Base-by-base conservation (phyloP, 1,284 basidiomycete genomes). In the Sporisorium exsertum region DNA sequence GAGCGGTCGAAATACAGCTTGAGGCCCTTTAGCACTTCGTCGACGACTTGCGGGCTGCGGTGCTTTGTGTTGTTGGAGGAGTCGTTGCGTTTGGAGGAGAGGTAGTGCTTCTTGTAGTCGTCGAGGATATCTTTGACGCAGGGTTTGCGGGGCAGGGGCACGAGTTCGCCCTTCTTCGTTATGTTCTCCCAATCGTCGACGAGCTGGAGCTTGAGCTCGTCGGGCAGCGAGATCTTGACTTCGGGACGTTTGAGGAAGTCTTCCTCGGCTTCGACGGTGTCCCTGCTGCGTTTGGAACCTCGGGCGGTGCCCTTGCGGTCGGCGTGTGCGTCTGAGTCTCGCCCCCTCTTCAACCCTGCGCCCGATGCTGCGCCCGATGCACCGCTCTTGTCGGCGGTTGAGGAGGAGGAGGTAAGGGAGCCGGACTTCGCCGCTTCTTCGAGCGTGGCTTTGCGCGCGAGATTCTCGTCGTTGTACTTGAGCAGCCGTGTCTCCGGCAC, bases 111-210 rank as follows among this genome's bases (percentile, higher is more conserved):
- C 13, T 69, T 59, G 86, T 95, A 99, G 77, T 94, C 90, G 54
- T 92, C 88, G 2, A 98, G 88, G 15, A 97, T 88, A 52, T 92
- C 89, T 15, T 90, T 87, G 2, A 97, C 95, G 58, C 89, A 93
- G 0, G 95, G 95, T 40, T 87, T 89, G 42, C 95, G 89, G 6
- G 96, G 95, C 7, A 99, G 87, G 0, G 92, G 89, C 1, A 98
- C 93, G 35, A 97, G 89, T 93, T 95, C 58, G 13, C 42, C 91
- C 83, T 95, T 94, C 88, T 97, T 98, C 58, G 96, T 99, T 46
- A 99, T 91, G 18, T 92, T 91, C 87, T 99, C 96, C 96, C 96
- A 99, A 81, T 99, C 97, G 81, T 99, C 95, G 1, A 99, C 95
- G 16, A 99, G 88, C 66, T 93, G 89, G 33, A 92, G 89, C 86